These are phyloP conservation scores for Claviceps capensis DNA, from an alignment of 2,329 filamentous ascomycete genomes.

Conservation along the genomic window DNA sequence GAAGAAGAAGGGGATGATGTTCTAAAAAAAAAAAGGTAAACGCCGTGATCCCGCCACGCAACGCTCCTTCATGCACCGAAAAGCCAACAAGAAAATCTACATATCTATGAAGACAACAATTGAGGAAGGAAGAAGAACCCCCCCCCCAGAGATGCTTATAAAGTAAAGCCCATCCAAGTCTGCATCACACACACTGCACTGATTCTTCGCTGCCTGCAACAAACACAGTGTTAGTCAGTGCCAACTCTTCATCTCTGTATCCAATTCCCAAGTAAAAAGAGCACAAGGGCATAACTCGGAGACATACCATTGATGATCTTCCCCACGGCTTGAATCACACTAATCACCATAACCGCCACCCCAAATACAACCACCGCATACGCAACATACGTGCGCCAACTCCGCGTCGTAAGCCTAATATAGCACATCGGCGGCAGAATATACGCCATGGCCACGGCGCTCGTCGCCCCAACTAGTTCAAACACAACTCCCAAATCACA, in stretches of 20 bases:
- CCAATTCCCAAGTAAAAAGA: too few relatives aligned
- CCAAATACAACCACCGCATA: conserved; percentile 68
- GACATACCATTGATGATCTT: conserved; percentile 41
- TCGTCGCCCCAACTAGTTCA: conserved; percentile 90
- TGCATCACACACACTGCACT: conserved; percentile 5
- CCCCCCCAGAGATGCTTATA: too few relatives aligned
- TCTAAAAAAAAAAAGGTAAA: too few relatives aligned
- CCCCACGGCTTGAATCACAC: conserved; percentile 54
- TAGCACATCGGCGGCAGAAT: conserved; percentile 92
- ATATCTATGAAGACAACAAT: too few relatives aligned
- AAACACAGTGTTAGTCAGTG: not conserved
- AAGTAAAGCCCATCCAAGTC: too few relatives aligned
- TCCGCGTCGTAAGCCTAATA: conserved; percentile 73
- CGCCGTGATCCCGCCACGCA: too few relatives aligned
- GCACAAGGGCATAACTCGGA: too few relatives aligned
- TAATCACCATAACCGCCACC: conserved; percentile 65
- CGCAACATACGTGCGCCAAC: conserved; percentile 60
- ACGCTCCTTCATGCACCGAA: too few relatives aligned
- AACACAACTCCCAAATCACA: conserved; percentile 93
- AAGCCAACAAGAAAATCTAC: too few relatives aligned
- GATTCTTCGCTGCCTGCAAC: conserved; percentile 6
- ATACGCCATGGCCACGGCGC: conserved; percentile 85
- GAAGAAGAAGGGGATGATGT: too few relatives aligned
- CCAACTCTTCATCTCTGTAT: not conserved
- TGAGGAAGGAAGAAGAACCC: not conserved